Percentiles rank a stretch among this genome's conserved stretches.
Conservation (phyloP, 148 eudicot genomes). For the Salicornia ramosissima region DNA sequence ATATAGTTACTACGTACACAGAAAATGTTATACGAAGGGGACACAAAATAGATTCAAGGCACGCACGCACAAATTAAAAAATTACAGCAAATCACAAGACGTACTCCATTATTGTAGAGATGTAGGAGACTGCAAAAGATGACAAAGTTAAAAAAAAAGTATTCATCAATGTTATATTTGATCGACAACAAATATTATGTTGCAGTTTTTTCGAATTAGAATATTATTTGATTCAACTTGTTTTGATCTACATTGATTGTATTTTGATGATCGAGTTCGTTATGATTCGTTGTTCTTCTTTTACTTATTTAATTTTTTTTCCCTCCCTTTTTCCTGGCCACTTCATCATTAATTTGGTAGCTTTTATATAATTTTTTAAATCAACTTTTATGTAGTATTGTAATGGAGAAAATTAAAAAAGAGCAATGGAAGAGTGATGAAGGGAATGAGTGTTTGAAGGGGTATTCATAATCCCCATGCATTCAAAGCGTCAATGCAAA, state of each 20-base stretch:
- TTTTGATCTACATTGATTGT: constrained; percentile 5
- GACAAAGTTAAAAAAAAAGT: no score
- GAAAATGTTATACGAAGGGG: no score
- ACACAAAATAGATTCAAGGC: no score
- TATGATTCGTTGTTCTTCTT: not conserved
- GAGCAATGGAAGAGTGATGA: not conserved
- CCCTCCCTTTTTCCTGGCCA: not conserved
- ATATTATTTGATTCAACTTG: no score
- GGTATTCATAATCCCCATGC: constrained; percentile 43
- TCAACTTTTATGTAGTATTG: constrained; percentile 14
- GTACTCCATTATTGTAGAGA: no score
- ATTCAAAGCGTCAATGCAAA: constrained; percentile 35
- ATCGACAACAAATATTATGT: no score
- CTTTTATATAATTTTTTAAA: constrained; percentile 13
- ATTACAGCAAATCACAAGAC: no score
- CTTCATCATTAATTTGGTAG: constrained; percentile 12
- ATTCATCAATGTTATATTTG: no score
- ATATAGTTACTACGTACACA: no score
- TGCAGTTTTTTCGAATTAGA: no score
- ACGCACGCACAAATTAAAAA: no score
- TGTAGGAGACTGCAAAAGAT: no score
- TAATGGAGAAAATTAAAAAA: not conserved
- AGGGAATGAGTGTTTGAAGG: constrained; percentile 32
- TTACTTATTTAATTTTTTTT: not conserved
- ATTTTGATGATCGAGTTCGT: constrained; percentile 17